Percentiles rank a stretch among this genome's conserved stretches.
Evolutionary conservation across 2,329 filamentous ascomycete genomes (phyloP).

Genomic region (Talaromyces sp.): DNA sequence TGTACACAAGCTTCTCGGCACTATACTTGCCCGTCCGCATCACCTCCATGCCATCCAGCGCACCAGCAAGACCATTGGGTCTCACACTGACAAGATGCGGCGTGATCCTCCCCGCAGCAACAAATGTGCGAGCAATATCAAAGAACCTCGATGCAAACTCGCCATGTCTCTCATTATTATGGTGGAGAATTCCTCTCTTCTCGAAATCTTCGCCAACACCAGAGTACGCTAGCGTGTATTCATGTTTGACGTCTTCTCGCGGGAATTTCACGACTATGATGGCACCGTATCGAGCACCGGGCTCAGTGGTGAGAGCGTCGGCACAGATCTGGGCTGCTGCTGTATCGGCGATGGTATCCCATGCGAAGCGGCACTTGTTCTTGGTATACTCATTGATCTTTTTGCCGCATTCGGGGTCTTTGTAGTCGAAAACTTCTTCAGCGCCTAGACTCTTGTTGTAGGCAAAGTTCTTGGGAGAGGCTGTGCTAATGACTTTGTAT

Average conservation of each 20-base stretch:
- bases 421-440: slow-evolving; percentile 41
- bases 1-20: slow-evolving; percentile 18
- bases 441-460: slow-evolving; percentile 35
- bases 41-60: slow-evolving; percentile 14
- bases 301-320: slow-evolving; percentile 11
- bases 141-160: slow-evolving; percentile 14
- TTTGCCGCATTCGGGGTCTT: slow-evolving; percentile 33
- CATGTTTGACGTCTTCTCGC: slow-evolving; percentile 16
- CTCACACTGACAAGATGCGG: slow-evolving; percentile 14
- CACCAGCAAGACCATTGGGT: slow-evolving; percentile 16
- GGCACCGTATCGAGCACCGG: slow-evolving; percentile 15
- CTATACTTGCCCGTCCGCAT: slow-evolving; percentile 14
- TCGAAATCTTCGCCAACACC: slow-evolving; percentile 15
- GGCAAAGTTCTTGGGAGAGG: slow-evolving; percentile 32
- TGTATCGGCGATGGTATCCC: slow-evolving; percentile 6
- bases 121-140: slow-evolving; percentile 11
- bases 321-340: slow-evolving; percentile 15
- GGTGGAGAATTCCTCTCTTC: background rate
- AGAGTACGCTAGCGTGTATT: slow-evolving; percentile 12
- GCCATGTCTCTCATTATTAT: slow-evolving; percentile 15
- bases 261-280: slow-evolving; percentile 10
- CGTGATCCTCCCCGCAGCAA: slow-evolving; percentile 14
- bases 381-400: slow-evolving; percentile 29
- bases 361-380: slow-evolving; percentile 15
- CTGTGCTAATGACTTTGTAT: slow-evolving; percentile 37